Conservation (phyloP, 2,329 filamentous ascomycete species). For the Geosmithia flava region DNA sequence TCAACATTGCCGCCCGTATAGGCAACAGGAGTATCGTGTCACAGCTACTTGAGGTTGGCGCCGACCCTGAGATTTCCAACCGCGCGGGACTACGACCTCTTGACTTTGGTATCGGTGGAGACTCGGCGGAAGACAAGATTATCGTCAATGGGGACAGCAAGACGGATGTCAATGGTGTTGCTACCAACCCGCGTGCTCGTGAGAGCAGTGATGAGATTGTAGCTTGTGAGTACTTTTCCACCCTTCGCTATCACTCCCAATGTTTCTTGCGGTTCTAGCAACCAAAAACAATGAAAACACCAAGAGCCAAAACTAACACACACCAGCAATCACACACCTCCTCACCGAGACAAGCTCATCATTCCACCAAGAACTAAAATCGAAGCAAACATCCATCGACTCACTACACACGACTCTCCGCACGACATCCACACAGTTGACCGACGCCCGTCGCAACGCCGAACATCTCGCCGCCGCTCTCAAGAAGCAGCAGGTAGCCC, state of each 20-base stretch:
- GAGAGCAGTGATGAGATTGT: constrained; percentile 74
- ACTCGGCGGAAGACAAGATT: constrained; percentile 30
- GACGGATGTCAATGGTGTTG: constrained; percentile 28
- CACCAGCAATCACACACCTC: constrained; percentile 65
- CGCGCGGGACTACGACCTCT: constrained; percentile 76
- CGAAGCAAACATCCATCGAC: constrained; percentile 77
- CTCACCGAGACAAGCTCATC: constrained; percentile 67
- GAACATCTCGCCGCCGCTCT: constrained; percentile 57
- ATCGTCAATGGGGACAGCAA: constrained; percentile 18
- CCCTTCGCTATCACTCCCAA: background rate
- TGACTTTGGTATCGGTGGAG: constrained; percentile 86
- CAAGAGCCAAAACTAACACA: constrained; percentile 15
- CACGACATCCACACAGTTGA: constrained; percentile 65
- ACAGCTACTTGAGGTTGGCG: constrained; percentile 90
- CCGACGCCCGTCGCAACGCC: constrained; percentile 62
- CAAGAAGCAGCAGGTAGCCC: constrained; percentile 50
- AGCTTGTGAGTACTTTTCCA: constrained; percentile 46
- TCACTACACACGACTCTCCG: constrained; percentile 70
- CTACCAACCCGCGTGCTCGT: constrained; percentile 41
- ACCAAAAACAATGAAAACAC: too few relatives aligned
- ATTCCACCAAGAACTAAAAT: constrained; percentile 68
- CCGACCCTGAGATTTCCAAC: constrained; percentile 85
- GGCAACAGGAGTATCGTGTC: constrained; percentile 91
- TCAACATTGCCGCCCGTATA: constrained; percentile 88
- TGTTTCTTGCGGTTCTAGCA: background rate